phyloP scores from a whole-genome alignment of 202 grass and related monocot species.

The Elaeis oleifera region DNA sequence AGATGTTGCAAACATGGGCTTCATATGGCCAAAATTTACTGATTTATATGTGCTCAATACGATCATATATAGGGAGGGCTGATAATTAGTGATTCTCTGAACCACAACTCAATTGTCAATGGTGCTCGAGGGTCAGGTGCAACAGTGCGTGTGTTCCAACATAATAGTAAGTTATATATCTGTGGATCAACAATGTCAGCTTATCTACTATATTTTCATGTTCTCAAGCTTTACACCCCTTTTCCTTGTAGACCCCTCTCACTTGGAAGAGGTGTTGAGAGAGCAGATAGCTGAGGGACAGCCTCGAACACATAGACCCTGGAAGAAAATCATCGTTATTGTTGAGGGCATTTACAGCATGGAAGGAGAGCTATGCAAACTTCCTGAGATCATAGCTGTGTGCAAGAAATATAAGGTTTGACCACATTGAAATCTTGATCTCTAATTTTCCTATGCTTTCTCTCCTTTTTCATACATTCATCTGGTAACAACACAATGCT shows the following conservation, averaged over 20 bases:
- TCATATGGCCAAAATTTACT: background rate
- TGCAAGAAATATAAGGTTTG: conserved; percentile 96
- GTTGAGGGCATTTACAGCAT: conserved; percentile 98
- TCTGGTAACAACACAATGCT: no score
- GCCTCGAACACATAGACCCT: conserved; percentile 79
- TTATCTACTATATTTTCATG: background rate
- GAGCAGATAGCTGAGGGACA: conserved; percentile 81
- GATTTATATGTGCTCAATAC: conserved; percentile 11
- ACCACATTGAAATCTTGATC: conserved; percentile 2
- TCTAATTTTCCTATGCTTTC: conserved; percentile 12
- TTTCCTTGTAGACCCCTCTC: conserved; percentile 46
- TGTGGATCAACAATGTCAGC: background rate
- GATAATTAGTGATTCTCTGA: conserved; percentile 88
- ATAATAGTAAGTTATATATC: conserved; percentile 70
- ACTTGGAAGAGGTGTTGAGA: conserved; percentile 86
- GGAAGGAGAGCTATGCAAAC: conserved; percentile 91
- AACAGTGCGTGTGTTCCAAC: conserved; percentile 77
- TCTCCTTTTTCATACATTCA: no score
- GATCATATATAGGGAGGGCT: conserved; percentile 59
- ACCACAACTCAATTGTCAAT: conserved; percentile 98
- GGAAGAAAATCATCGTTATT: conserved; percentile 97
- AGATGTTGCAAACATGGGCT: background rate
- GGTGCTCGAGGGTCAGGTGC: conserved; percentile 82
- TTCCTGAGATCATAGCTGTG: conserved; percentile 79
- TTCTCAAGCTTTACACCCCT: background rate